Percentiles rank a stretch among this genome's conserved stretches.
Conservation (phyloP, 805 yeast species). For the Kodamaea kaohsiungensis region DNA sequence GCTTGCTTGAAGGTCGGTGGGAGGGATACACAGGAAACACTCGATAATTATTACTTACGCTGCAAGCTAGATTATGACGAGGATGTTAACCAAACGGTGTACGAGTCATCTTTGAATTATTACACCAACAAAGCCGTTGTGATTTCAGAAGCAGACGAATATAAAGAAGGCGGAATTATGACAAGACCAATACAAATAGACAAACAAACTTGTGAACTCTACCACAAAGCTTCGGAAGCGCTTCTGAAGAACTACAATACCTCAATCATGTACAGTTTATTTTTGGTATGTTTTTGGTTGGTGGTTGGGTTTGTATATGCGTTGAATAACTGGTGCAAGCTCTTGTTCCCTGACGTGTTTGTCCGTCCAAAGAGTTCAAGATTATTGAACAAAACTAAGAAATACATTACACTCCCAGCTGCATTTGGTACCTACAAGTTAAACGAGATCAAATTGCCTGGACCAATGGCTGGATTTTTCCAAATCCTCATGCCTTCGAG, state of each 20-base stretch:
- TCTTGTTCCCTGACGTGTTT: conserved; percentile 32
- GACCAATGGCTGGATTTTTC: conserved; percentile 6
- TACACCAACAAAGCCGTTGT: conserved; percentile 1
- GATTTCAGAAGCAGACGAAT: neutral
- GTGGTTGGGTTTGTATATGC: conserved; percentile 13
- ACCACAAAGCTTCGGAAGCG: neutral
- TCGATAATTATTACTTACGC: neutral
- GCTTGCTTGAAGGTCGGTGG: conserved; percentile 1
- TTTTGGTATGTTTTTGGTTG: conserved; percentile 19
- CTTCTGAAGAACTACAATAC: conserved; percentile 5
- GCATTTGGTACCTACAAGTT: conserved; percentile 13
- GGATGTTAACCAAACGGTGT: neutral
- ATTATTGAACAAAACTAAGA: conserved; percentile 1
- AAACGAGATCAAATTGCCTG: conserved; percentile 3
- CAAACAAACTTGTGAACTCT: neutral
- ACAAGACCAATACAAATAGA: neutral
- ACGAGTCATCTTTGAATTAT: neutral
- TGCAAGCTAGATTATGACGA: conserved; percentile 1
- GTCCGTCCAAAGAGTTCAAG: conserved; percentile 6
- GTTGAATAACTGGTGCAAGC: conserved; percentile 12
- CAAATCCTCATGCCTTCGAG: conserved; percentile 10
- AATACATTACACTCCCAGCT: conserved; percentile 20
- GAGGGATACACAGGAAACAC: neutral
- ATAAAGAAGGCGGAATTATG: neutral
- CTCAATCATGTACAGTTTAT: neutral